These are phyloP conservation scores for Flaveria brownii DNA, from an alignment of 129 eudicot genomes.

Conservation along the genomic window DNA sequence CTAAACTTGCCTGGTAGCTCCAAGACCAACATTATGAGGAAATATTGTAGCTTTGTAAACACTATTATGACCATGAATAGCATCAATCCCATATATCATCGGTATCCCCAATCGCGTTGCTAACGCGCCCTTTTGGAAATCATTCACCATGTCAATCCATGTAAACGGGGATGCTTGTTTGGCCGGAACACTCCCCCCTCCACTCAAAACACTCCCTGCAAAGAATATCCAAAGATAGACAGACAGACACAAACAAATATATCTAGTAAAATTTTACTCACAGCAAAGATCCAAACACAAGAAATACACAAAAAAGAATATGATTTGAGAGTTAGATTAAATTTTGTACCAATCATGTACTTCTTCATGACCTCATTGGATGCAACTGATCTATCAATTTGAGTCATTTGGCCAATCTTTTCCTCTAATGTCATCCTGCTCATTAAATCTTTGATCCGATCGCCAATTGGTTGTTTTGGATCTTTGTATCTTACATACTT, in stretches of 20 bases:
- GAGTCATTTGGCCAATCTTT: constrained; percentile 83
- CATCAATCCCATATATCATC: constrained; percentile 45
- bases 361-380: constrained; percentile 57
- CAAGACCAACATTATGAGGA: constrained; percentile 54
- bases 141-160: constrained; percentile 38
- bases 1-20: constrained; percentile 59
- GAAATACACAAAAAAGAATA: neutral
- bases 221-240: constrained; percentile 2
- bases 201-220: constrained; percentile 80
- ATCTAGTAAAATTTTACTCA: too few species aligned
- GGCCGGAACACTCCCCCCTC: constrained; percentile 76
- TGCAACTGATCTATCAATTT: constrained; percentile 61
- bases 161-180: constrained; percentile 56
- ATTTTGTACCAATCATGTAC: constrained; percentile 55
- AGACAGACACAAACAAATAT: neutral
- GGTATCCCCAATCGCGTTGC: constrained; percentile 50
- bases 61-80: constrained; percentile 51
- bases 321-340: neutral
- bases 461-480: constrained; percentile 55
- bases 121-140: constrained; percentile 39
- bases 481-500: constrained; percentile 61
- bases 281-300: neutral
- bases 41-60: constrained; percentile 45
- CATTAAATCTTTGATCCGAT: constrained; percentile 57
- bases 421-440: constrained; percentile 65